Evolutionary conservation across 164 flowering plant genomes (phyloP).

Genomic region (Cinnamomum micranthum): DNA sequence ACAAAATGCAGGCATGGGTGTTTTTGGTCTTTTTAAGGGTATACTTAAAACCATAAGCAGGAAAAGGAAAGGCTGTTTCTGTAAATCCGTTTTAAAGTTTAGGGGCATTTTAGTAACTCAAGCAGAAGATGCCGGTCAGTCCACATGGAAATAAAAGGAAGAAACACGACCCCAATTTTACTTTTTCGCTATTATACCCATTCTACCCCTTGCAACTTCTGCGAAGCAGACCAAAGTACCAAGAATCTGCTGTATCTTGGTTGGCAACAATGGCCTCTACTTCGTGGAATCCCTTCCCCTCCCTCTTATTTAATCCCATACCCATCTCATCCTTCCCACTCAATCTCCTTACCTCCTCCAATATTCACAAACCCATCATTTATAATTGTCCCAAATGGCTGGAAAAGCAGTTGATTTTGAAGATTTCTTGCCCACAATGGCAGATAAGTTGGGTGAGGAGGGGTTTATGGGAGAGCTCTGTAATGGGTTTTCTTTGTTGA

Average conservation of each 20-base stretch:
- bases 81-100: neutral
- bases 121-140: neutral
- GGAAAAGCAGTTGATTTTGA: conserved; percentile 15
- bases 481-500: conserved; percentile 32
- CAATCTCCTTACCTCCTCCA: neutral
- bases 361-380: neutral
- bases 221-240: neutral
- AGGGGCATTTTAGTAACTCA: neutral
- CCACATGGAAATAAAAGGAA: neutral
- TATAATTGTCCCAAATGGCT: neutral
- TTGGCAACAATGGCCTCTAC: conserved; percentile 1
- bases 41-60: neutral
- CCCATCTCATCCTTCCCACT: neutral
- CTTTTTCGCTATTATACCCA: neutral
- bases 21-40: neutral
- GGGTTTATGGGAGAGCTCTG: conserved; percentile 32
- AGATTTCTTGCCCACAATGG: conserved; percentile 31
- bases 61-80: neutral
- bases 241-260: neutral
- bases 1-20: no score
- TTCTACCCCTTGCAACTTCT: neutral
- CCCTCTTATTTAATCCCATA: neutral
- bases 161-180: neutral
- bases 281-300: neutral
- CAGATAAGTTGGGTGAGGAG: conserved; percentile 26